These are phyloP conservation scores for Ceratocystis destructans DNA, from an alignment of 2,329 filamentous ascomycete species.

Conservation along the genomic window DNA sequence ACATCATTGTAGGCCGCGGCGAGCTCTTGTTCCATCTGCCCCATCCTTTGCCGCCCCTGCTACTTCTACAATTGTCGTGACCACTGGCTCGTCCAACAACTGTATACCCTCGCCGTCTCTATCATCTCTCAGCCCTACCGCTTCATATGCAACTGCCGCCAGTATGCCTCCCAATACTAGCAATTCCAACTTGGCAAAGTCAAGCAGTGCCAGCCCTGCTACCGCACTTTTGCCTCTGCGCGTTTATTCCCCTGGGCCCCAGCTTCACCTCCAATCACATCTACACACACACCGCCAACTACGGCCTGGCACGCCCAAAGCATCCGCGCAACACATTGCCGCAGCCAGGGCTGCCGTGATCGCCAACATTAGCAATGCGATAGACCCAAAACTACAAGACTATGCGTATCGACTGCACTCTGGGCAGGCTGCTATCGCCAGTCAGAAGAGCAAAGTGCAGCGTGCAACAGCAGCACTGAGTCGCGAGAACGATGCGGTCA, in stretches of 20 bases:
- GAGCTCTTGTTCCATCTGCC: neutral
- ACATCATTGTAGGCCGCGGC: neutral
- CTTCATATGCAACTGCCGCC: neutral
- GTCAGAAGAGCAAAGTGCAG: conserved; percentile 53
- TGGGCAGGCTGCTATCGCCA: conserved; percentile 50
- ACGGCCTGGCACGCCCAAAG: conserved; percentile 30
- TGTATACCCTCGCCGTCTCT: neutral
- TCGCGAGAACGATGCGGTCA: conserved; percentile 51
- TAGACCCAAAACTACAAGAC: conserved; percentile 53
- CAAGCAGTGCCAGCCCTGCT: neutral
- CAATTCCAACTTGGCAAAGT: neutral
- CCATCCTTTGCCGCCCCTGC: neutral
- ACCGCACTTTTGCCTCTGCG: no score
- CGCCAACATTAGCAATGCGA: conserved; percentile 52
- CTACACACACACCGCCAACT: conserved; percentile 23
- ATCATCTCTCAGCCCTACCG: neutral
- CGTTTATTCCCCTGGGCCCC: neutral
- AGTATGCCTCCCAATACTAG: no score
- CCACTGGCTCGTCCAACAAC: neutral
- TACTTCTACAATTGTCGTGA: neutral
- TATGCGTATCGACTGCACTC: conserved; percentile 56
- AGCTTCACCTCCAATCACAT: neutral
- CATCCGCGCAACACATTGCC: conserved; percentile 35
- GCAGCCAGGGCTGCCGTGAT: conserved; percentile 47
- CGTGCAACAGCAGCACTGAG: conserved; percentile 46